Conservation (phyloP, 1,284 basidiomycete genomes). For the Meira nashicola region DNA sequence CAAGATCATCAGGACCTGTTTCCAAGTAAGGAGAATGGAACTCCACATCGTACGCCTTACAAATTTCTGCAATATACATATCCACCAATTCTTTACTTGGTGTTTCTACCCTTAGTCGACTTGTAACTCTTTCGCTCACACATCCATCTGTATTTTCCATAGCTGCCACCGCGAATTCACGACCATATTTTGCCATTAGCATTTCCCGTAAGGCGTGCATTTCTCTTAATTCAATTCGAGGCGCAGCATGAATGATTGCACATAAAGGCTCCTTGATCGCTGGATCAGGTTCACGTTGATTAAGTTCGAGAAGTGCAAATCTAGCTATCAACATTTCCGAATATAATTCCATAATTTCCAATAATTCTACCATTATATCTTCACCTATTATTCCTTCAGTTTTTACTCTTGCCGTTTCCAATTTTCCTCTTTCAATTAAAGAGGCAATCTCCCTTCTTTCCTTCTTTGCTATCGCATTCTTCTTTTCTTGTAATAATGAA, state of each 20-base stretch:
- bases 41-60: constrained; percentile 40
- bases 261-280: constrained; percentile 68
- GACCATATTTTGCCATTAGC: constrained; percentile 85
- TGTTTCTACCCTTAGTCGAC: constrained; percentile 67
- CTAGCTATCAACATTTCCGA: constrained; percentile 85
- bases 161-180: constrained; percentile 71
- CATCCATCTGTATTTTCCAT: constrained; percentile 77
- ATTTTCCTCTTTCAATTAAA: constrained; percentile 70
- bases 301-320: constrained; percentile 77
- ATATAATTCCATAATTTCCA: constrained; percentile 90
- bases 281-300: constrained; percentile 78
- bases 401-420: constrained; percentile 77
- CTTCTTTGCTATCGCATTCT: constrained; percentile 81
- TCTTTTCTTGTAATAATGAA: constrained; percentile 85
- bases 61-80: constrained; percentile 44
- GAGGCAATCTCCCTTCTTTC: constrained; percentile 72
- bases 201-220: constrained; percentile 85
- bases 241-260: constrained; percentile 82
- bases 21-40: constrained; percentile 20
- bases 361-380: constrained; percentile 60
- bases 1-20: background rate
- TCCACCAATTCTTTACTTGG: constrained; percentile 74
- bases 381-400: constrained; percentile 78
- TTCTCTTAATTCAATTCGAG: constrained; percentile 69
- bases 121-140: constrained; percentile 71